These are phyloP conservation scores for Trichoderma arundinaceum DNA, from an alignment of 2,329 filamentous ascomycete species.

Conservation along the genomic window DNA sequence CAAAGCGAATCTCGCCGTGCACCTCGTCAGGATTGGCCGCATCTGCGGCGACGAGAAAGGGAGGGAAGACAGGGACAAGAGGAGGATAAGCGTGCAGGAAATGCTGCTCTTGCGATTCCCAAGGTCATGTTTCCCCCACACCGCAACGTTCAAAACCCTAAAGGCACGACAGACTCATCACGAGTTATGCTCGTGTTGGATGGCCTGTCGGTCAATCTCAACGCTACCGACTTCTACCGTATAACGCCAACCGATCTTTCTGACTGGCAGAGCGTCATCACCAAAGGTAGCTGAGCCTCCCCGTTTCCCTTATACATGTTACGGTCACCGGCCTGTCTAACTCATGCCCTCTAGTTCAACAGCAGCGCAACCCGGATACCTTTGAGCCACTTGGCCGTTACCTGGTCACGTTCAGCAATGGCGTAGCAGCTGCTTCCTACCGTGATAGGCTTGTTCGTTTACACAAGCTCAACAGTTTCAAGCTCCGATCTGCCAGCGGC, in stretches of 20 bases:
- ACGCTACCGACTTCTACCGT: slow-evolving; percentile 73
- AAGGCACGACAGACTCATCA: slow-evolving; percentile 24
- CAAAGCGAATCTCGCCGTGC: background rate
- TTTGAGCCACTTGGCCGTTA: slow-evolving; percentile 69
- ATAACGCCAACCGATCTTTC: slow-evolving; percentile 69
- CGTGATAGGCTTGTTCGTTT: slow-evolving; percentile 48
- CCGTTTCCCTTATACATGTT: background rate
- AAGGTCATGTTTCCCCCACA: background rate
- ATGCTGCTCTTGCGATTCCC: background rate
- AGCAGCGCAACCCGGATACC: slow-evolving; percentile 66
- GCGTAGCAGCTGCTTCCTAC: slow-evolving; percentile 66
- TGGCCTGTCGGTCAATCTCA: slow-evolving; percentile 63
- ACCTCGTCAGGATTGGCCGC: slow-evolving; percentile 17
- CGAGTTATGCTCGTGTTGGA: slow-evolving; percentile 59
- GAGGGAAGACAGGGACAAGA: background rate
- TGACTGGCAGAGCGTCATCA: slow-evolving; percentile 68
- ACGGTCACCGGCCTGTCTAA: slow-evolving; percentile 23
- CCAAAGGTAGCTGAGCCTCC: slow-evolving; percentile 52
- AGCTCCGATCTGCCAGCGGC: slow-evolving; percentile 39
- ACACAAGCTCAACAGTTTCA: slow-evolving; percentile 42
- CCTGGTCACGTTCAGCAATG: slow-evolving; percentile 69
- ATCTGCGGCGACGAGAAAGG: slow-evolving; percentile 13
- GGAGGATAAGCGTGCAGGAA: background rate
- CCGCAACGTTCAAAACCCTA: slow-evolving; percentile 1
- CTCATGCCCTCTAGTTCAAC: slow-evolving; percentile 55